phyloP scores from a whole-genome alignment of 495 filamentous ascomycete genomes.

The Lophiotrema nucula region DNA sequence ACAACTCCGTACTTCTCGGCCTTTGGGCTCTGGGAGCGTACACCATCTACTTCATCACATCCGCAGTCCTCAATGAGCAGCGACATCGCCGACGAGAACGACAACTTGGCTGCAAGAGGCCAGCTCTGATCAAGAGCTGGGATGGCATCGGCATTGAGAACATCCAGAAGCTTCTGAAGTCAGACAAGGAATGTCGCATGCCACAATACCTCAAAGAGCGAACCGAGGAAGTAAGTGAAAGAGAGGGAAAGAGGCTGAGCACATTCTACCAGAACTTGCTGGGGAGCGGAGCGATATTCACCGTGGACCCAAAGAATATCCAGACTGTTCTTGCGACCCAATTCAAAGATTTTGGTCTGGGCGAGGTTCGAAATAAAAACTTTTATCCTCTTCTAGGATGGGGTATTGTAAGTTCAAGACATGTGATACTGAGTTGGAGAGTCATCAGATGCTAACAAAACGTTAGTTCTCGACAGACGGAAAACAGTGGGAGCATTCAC shows the following conservation, averaged over 20 bases:
- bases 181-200: conserved; percentile 30
- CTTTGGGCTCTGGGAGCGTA: conserved; percentile 7
- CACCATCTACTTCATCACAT: conserved; percentile 17
- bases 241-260: conserved; percentile 3
- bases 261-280: conserved; percentile 24
- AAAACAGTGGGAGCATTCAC: conserved; percentile 67
- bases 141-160: conserved; percentile 29
- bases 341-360: conserved; percentile 66
- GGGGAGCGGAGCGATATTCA: conserved; percentile 38
- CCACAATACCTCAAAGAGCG: conserved; percentile 27
- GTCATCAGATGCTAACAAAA: neutral
- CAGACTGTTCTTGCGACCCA: conserved; percentile 80
- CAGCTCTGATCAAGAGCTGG: conserved; percentile 44
- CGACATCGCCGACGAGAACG: conserved; percentile 21
- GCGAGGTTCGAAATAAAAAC: conserved; percentile 33
- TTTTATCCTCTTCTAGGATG: conserved; percentile 37
- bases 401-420: conserved; percentile 35
- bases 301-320: conserved; percentile 79
- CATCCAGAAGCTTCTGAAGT: conserved; percentile 20
- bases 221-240: conserved; percentile 2
- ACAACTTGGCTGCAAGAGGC: conserved; percentile 31
- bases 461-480: conserved; percentile 69
- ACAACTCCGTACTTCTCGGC: conserved; percentile 7
- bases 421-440: neutral
- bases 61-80: conserved; percentile 4